Evolutionary conservation across 805 yeast species (phyloP).

Genomic region (Tetrapisispora pingtungensis): DNA sequence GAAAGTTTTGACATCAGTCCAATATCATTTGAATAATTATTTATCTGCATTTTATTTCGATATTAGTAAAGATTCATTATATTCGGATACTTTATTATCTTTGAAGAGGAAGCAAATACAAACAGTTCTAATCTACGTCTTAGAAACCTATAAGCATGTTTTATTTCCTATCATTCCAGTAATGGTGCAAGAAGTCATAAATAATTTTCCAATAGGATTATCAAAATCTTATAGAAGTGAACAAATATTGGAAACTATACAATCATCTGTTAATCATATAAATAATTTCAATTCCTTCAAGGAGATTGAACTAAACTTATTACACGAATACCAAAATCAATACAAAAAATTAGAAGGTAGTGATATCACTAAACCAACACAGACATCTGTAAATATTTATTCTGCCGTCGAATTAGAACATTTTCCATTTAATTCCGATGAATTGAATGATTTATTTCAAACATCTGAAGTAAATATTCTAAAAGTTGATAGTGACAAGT

Average conservation of each 20-base stretch:
- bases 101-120: constrained; percentile 36
- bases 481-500: background rate
- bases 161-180: constrained; percentile 78
- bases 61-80: constrained; percentile 72
- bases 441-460: constrained; percentile 48
- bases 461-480: constrained; percentile 46
- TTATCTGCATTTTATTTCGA: constrained; percentile 83
- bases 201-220: constrained; percentile 35
- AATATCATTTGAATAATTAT: constrained; percentile 61
- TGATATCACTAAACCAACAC: constrained; percentile 17
- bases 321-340: constrained; percentile 13
- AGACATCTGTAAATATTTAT: constrained; percentile 24
- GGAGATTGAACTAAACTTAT: constrained; percentile 11
- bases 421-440: constrained; percentile 27
- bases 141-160: constrained; percentile 53
- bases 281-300: constrained; percentile 8
- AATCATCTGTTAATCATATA: background rate
- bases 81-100: constrained; percentile 50
- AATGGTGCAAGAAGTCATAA: constrained; percentile 84
- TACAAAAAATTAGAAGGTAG: constrained; percentile 12
- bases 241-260: constrained; percentile 6
- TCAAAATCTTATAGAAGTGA: background rate
- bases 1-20: constrained; percentile 55
- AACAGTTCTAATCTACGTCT: constrained; percentile 52
- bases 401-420: background rate